Evolutionary conservation across 2,329 filamentous ascomycete species (phyloP).

Genomic region (Trichothecium sympodiale): DNA sequence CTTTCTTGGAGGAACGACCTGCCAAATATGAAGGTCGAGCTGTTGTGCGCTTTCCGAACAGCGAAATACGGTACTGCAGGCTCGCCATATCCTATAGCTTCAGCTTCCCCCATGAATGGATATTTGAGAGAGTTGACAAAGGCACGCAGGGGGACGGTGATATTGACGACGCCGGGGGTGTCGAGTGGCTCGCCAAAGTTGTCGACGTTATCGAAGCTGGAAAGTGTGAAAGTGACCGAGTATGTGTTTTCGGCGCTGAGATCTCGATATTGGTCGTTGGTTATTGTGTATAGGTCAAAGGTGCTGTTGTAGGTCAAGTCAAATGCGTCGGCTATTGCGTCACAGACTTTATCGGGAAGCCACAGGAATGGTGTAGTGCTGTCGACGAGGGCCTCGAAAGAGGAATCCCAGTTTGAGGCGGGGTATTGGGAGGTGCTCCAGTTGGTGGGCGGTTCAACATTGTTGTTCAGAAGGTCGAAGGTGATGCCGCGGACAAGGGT

Average conservation of each 20-base stretch:
- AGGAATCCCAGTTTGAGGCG: conserved; percentile 30
- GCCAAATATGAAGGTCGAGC: conserved; percentile 49
- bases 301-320: conserved; percentile 54
- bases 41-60: conserved; percentile 42
- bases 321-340: conserved; percentile 51
- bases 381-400: conserved; percentile 46
- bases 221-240: conserved; percentile 46
- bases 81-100: conserved; percentile 30
- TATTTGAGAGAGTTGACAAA: conserved; percentile 39
- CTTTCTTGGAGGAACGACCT: conserved; percentile 62
- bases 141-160: conserved; percentile 39
- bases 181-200: conserved; percentile 37
- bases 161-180: conserved; percentile 41
- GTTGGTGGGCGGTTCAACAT: conserved; percentile 4
- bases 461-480: conserved; percentile 10
- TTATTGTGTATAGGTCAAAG: conserved; percentile 53
- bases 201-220: conserved; percentile 41
- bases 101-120: conserved; percentile 30
- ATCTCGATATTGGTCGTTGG: conserved; percentile 40
- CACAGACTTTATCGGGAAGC: conserved; percentile 49
- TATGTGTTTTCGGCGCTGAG: conserved; percentile 33
- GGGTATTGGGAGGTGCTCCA: conserved; percentile 6
- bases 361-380: conserved; percentile 54
- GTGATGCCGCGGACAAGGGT: conserved; percentile 48
- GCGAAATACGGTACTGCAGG: conserved; percentile 52